These are phyloP conservation scores for Colletotrichum noveboracense DNA, from an alignment of 2,329 filamentous ascomycete genomes.

Conservation along the genomic window DNA sequence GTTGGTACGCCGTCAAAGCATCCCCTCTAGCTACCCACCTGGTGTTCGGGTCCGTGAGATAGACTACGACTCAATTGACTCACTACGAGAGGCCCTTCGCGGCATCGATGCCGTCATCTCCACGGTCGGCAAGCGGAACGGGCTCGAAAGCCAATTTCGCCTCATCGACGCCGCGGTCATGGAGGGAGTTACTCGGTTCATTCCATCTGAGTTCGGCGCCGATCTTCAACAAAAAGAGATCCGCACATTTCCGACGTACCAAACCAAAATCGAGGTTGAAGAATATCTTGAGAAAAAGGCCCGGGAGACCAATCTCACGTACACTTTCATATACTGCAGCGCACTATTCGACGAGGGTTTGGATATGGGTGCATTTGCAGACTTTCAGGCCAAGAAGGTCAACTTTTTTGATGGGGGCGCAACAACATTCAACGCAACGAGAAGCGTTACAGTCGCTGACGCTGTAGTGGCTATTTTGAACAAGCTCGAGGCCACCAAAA, in stretches of 20 bases:
- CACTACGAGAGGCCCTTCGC: neutral
- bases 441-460: neutral
- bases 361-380: neutral
- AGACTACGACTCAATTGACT: neutral
- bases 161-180: neutral
- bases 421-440: neutral
- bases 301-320: neutral
- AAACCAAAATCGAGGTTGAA: neutral
- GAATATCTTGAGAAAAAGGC: neutral
- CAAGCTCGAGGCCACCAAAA: neutral
- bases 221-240: neutral
- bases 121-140: neutral
- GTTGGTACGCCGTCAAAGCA: neutral
- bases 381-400: neutral
- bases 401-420: neutral
- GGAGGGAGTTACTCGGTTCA: neutral
- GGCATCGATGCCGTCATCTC: neutral
- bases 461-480: neutral
- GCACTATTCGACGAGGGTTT: neutral
- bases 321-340: neutral
- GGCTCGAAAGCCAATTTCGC: neutral
- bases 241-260: neutral
- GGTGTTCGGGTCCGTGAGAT: neutral
- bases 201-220: neutral
- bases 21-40: neutral